Evolutionary conservation across 2,329 filamentous ascomycete genomes (phyloP).

Genomic region (Hypoxylon sp.): DNA sequence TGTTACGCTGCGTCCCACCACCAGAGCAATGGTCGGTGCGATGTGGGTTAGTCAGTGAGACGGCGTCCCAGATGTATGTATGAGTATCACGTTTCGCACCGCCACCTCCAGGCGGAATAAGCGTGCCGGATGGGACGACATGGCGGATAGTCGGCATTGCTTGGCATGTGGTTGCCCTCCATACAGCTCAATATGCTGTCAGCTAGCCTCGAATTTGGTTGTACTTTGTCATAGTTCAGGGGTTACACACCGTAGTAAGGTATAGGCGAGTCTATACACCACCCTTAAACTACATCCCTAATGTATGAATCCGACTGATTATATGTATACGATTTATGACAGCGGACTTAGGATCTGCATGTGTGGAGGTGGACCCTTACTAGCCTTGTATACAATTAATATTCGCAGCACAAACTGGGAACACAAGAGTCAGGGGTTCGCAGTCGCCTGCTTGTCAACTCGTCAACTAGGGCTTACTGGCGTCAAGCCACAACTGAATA

Average conservation of each 20-base stretch:
- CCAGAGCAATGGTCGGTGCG: slow-evolving; percentile 1
- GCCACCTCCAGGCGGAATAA: slow-evolving; percentile 26
- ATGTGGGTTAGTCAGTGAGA: slow-evolving; percentile 13
- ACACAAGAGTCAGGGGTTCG: neutral
- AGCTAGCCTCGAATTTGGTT: neutral
- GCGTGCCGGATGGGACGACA: slow-evolving; percentile 38
- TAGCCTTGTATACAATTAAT: neutral
- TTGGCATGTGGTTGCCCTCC: slow-evolving; percentile 16
- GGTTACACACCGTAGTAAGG: slow-evolving; percentile 1
- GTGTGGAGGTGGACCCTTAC: neutral
- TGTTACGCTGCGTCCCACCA: slow-evolving; percentile 7
- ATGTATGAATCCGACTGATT: neutral
- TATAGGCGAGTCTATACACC: neutral
- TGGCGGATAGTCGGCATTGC: slow-evolving; percentile 38
- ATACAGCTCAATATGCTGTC: neutral
- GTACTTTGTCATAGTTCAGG: neutral
- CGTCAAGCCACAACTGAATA: neutral
- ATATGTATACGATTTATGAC: neutral
- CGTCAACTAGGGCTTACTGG: neutral
- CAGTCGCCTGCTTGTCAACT: neutral
- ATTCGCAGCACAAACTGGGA: neutral
- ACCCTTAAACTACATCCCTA: neutral
- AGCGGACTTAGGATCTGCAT: neutral
- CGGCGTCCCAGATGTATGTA: slow-evolving; percentile 13
- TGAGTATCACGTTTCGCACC: slow-evolving; percentile 34